These are phyloP conservation scores for Xerocomellus chrysenteron DNA, from an alignment of 768 basidiomycete genomes.

Conservation along the genomic window DNA sequence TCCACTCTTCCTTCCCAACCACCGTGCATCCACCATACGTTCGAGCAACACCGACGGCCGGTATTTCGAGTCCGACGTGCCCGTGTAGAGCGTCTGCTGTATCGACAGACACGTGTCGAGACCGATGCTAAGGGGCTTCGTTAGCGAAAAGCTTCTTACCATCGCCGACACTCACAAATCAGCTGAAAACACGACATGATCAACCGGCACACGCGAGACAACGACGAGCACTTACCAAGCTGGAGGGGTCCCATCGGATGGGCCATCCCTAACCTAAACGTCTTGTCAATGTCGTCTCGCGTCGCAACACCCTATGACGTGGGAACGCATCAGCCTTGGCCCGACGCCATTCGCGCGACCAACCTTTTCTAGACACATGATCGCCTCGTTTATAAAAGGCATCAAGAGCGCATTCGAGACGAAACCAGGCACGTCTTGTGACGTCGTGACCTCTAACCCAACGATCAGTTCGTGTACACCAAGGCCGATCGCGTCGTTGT, in stretches of 20 bases:
- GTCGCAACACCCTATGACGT: slow-evolving; percentile 80
- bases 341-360: neutral
- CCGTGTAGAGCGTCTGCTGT: slow-evolving; percentile 83
- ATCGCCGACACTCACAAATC: slow-evolving; percentile 29
- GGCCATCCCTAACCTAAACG: slow-evolving; percentile 89
- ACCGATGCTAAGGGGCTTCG: slow-evolving; percentile 64
- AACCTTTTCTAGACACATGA: slow-evolving; percentile 91
- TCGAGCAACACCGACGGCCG: slow-evolving; percentile 87
- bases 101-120: slow-evolving; percentile 95
- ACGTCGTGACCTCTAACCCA: slow-evolving; percentile 76
- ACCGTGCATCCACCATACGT: slow-evolving; percentile 95
- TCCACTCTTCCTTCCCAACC: slow-evolving; percentile 90
- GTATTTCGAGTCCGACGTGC: slow-evolving; percentile 94
- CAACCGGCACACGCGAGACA: neutral
- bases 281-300: slow-evolving; percentile 93
- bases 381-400: slow-evolving; percentile 98
- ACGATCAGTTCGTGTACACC: neutral
- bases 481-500: neutral
- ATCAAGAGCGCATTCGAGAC: slow-evolving; percentile 94
- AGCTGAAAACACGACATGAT: slow-evolving; percentile 15
- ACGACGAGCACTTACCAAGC: slow-evolving; percentile 49
- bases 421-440: slow-evolving; percentile 91
- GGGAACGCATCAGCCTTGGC: neutral
- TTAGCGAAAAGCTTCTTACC: neutral
- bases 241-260: slow-evolving; percentile 95